Conservation (phyloP, 2,329 filamentous ascomycete species). For the Xylariaceae sp. region DNA sequence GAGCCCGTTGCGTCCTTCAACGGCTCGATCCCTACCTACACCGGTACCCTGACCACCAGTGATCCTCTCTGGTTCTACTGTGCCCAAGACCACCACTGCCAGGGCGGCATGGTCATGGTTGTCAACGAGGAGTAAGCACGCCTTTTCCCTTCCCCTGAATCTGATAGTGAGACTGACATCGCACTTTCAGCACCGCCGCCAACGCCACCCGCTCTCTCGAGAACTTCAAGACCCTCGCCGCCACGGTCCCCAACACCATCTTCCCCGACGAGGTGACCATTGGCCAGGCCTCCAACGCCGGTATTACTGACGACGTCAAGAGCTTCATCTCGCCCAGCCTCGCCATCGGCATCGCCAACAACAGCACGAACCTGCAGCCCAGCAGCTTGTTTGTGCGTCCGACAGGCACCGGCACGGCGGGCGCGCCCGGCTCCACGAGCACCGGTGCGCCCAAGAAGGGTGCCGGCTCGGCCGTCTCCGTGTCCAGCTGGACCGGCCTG, state of each 20-base stretch:
- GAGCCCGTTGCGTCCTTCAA: slow-evolving; percentile 54
- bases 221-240: slow-evolving; percentile 42
- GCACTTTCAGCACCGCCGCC: slow-evolving; percentile 37
- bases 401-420: not conserved
- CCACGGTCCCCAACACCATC: slow-evolving; percentile 30
- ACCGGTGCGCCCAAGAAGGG: slow-evolving; percentile 17
- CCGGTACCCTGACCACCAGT: slow-evolving; percentile 61
- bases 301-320: not conserved
- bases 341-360: not conserved
- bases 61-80: slow-evolving; percentile 78
- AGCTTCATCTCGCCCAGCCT: not conserved
- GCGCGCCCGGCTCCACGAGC: slow-evolving; percentile 13
- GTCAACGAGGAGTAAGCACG: slow-evolving; percentile 64
- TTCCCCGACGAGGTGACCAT: slow-evolving; percentile 27
- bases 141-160: slow-evolving; percentile 7
- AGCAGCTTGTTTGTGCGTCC: not conserved
- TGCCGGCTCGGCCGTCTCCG: slow-evolving; percentile 30
- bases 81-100: slow-evolving; percentile 67
- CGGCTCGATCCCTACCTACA: slow-evolving; percentile 61
- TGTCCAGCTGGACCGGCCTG: slow-evolving; percentile 40
- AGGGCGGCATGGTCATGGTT: slow-evolving; percentile 68
- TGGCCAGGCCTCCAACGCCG: slow-evolving; percentile 1
- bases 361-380: not conserved
- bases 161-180: slow-evolving; percentile 7
- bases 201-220: slow-evolving; percentile 50